Percentiles rank a stretch among this genome's conserved stretches.
These are phyloP conservation scores for Rhodotorula taiwanensis DNA, from an alignment of 768 basidiomycete genomes.

Conservation along the genomic window DNA sequence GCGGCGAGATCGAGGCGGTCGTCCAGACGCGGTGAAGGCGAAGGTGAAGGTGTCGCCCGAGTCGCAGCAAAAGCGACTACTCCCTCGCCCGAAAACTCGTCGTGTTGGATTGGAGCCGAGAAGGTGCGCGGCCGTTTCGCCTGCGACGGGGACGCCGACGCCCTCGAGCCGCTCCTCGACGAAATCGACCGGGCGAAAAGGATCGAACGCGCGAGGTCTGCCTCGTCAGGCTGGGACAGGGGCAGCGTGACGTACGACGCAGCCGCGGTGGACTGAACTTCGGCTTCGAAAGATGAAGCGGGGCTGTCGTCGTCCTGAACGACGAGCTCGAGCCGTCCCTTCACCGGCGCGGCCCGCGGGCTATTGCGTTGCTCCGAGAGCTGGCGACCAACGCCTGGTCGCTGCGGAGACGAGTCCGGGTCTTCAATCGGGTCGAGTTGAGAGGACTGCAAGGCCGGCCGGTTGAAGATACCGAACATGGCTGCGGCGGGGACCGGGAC, in stretches of 20 bases:
- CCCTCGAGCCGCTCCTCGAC: too few relatives aligned
- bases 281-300: constrained; percentile 3
- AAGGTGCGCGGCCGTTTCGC: too few relatives aligned
- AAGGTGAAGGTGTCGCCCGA: too few relatives aligned
- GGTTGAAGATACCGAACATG: constrained; percentile 4
- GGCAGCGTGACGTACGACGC: constrained; percentile 12
- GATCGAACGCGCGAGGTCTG: neutral
- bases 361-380: neutral
- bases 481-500: constrained; percentile 8
- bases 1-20: neutral
- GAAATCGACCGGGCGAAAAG: too few relatives aligned
- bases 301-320: neutral
- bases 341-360: neutral
- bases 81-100: too few relatives aligned
- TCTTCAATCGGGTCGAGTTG: constrained; percentile 33
- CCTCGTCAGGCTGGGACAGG: neutral
- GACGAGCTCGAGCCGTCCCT: constrained; percentile 15
- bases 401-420: constrained; percentile 23
- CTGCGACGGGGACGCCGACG: too few relatives aligned
- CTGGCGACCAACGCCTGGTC: neutral
- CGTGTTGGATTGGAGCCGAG: too few relatives aligned
- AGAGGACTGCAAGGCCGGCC: neutral
- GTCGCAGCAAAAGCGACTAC: too few relatives aligned
- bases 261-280: neutral
- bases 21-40: too few relatives aligned